Evolutionary conservation across 2,329 filamentous ascomycete species (phyloP), one percentile per base, ranked within the genome.

Genomic region (Pseudogymnoascus sp.): DNA sequence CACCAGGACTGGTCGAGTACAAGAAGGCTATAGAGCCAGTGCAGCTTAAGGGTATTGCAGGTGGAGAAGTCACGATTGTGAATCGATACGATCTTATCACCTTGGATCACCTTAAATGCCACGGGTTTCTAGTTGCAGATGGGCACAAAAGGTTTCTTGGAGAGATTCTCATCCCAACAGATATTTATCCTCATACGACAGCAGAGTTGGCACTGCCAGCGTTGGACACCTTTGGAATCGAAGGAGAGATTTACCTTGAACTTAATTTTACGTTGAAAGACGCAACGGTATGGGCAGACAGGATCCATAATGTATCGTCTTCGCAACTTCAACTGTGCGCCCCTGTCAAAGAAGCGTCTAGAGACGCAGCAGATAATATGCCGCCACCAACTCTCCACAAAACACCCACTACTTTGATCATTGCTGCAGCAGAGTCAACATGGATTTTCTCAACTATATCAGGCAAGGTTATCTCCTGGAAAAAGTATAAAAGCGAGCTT

Each of bases 41-140:
- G 6, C 68, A 72, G 21, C 72, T 75, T 2, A 60, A 71, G 2
- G 56, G 64, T 5, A 64, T 64, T 7, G 53, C 37, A 21, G 61
- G 64, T n/a, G 28, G 16, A 12, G 38, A 64, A 1, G 63, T 76
- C 4, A 65, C 68, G 8, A 69, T 77, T 5, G 70, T 70, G 31
- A 78, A 77, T 40, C 76, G 80, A 10, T 84, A 86, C 69, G 83
- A 85, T 69, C 84, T 82, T 63, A 69, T 79, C 37, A 75, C 72
- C 0, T 74, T 85, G 5, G 79, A 83, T 64, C 79, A 84, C 64
- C 70, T 85, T 16, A 72, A 69, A 10, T 81, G 78, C 62, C 70
- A 71, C n/a, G 82, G 77, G 76, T 73, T 72, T 21, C 68, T 82
- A n/a, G 71, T 80, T 8, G 71, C 73, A 5, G 78, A 79, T 38